Evolutionary conservation across 2,329 filamentous ascomycete genomes (phyloP).

Genomic region (Didymella arachidicola): DNA sequence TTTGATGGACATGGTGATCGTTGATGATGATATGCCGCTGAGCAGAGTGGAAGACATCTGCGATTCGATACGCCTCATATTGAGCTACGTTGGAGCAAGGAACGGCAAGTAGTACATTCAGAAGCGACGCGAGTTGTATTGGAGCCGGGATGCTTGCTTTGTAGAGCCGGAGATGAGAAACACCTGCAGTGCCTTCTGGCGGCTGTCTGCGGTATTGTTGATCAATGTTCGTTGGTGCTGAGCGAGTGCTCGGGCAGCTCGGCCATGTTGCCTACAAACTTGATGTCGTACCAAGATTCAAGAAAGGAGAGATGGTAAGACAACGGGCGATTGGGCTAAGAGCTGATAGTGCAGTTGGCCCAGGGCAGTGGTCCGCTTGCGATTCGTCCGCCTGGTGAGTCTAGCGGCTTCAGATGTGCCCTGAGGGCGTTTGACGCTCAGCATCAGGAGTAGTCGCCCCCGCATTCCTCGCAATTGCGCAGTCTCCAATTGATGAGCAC

Average conservation of each 20-base stretch:
- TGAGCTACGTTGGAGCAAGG: slow-evolving; percentile 16
- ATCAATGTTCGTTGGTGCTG: slow-evolving; percentile 3
- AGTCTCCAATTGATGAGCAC: neutral
- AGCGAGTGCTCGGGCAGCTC: slow-evolving; percentile 4
- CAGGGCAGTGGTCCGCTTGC: slow-evolving; percentile 23
- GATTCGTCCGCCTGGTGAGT: slow-evolving; percentile 32
- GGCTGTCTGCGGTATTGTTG: neutral
- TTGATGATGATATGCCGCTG: neutral
- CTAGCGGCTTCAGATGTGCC: slow-evolving; percentile 33
- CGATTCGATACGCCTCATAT: neutral
- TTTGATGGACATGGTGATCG: neutral
- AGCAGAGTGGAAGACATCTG: neutral
- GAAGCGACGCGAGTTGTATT: slow-evolving; percentile 1
- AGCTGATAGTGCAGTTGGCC: slow-evolving; percentile 22
- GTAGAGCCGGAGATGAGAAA: slow-evolving; percentile 9
- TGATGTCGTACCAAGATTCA: slow-evolving; percentile 19
- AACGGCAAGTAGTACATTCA: slow-evolving; percentile 6
- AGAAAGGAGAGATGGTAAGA: slow-evolving; percentile 25
- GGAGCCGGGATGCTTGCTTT: neutral
- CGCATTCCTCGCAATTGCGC: slow-evolving; percentile 21
- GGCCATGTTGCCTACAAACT: slow-evolving; percentile 8
- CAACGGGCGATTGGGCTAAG: slow-evolving; percentile 33
- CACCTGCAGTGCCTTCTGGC: neutral
- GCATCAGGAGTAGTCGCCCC: slow-evolving; percentile 22
- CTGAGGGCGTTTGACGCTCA: slow-evolving; percentile 28